Percentiles rank a stretch among this genome's conserved stretches.
Evolutionary conservation across 2,329 filamentous ascomycete genomes (phyloP).

Genomic region (Spiromastix sp.): DNA sequence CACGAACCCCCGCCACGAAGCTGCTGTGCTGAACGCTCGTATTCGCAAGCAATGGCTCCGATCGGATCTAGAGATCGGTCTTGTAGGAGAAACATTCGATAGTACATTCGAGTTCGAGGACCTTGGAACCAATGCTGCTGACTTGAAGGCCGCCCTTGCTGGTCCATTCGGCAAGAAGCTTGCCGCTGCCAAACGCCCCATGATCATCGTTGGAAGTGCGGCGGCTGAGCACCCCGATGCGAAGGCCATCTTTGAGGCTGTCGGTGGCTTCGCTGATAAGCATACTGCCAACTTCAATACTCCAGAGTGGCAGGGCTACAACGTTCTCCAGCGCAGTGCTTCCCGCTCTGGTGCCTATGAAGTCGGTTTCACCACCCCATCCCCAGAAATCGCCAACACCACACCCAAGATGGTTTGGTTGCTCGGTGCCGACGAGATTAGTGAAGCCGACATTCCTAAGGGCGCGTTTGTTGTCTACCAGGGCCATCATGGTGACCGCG

Average conservation of each 20-base stretch:
- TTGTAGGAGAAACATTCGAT: conserved; percentile 82
- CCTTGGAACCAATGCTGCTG: conserved; percentile 65
- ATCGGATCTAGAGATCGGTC: conserved; percentile 84
- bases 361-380: conserved; percentile 86
- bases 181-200: conserved; percentile 73
- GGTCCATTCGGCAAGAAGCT: conserved; percentile 92
- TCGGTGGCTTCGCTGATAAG: conserved; percentile 88
- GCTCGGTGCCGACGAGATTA: conserved; percentile 86
- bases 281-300: conserved; percentile 80
- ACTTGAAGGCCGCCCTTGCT: conserved; percentile 74
- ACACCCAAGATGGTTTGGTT: conserved; percentile 95
- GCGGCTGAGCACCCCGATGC: conserved; percentile 85
- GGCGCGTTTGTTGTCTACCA: conserved; percentile 96
- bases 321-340: conserved; percentile 86
- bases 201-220: conserved; percentile 92
- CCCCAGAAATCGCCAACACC: conserved; percentile 67
- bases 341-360: conserved; percentile 91
- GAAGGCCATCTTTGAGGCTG: conserved; percentile 84
- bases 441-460: conserved; percentile 78
- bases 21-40: conserved; percentile 86
- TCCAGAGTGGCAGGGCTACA: conserved; percentile 93
- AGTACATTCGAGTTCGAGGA: conserved; percentile 95
- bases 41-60: conserved; percentile 97
- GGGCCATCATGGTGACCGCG: conserved; percentile 91
- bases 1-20: conserved; percentile 91